Percentiles rank a stretch among this genome's conserved stretches.
Conservation (phyloP, 768 basidiomycete species). For the Flagelloscypha sp. region DNA sequence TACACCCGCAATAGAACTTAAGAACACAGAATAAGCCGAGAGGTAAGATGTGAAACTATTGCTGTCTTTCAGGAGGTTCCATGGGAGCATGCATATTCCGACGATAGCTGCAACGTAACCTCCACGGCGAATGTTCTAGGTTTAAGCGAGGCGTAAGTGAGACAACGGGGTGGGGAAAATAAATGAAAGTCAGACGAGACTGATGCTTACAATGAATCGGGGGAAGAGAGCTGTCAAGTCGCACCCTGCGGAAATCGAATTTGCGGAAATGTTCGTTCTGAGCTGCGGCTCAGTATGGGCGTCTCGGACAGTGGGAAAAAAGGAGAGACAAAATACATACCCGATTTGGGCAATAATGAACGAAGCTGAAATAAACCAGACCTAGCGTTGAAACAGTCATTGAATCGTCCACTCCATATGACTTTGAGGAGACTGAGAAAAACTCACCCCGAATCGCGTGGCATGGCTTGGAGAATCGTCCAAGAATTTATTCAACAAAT, state of each 20-base stretch:
- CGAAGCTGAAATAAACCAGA: constrained; percentile 71
- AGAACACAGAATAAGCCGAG: constrained; percentile 73
- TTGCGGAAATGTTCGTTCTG: constrained; percentile 76
- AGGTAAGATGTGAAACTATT: constrained; percentile 77
- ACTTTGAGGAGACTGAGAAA: too few species aligned
- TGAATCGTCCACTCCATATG: neutral
- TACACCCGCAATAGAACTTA: constrained; percentile 74
- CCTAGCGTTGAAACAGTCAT: constrained; percentile 37
- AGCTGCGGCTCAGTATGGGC: constrained; percentile 7
- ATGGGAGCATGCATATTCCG: constrained; percentile 67
- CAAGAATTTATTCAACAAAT: constrained; percentile 60
- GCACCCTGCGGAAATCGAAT: constrained; percentile 76
- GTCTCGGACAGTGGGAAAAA: constrained; percentile 3
- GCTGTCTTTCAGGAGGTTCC: constrained; percentile 67
- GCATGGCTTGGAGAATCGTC: constrained; percentile 53
- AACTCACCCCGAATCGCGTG: constrained; percentile 56
- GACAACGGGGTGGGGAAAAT: constrained; percentile 1
- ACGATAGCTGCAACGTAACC: constrained; percentile 78
- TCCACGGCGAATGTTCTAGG: constrained; percentile 72
- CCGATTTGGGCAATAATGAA: constrained; percentile 72
- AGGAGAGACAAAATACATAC: neutral
- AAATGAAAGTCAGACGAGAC: constrained; percentile 3
- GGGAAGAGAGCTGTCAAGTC: constrained; percentile 75
- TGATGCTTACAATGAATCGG: constrained; percentile 53
- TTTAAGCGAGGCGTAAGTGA: neutral